Conservation (phyloP, 768 basidiomycete genomes). For the Hortiboletus campestris region DNA sequence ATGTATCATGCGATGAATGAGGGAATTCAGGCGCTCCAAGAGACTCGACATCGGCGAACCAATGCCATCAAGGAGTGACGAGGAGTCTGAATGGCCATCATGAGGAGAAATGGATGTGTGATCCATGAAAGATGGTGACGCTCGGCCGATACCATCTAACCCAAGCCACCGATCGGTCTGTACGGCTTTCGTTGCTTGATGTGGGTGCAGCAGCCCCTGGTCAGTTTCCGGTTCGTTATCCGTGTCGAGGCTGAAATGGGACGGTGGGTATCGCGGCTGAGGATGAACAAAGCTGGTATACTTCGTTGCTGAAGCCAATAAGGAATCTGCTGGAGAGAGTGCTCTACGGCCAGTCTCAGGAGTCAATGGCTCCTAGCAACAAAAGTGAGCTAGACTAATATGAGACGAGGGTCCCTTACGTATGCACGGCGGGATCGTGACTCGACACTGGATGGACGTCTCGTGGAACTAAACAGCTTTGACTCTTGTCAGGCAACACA, state of each 20-base stretch:
- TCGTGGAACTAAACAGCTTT: constrained; percentile 22
- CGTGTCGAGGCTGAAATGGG: constrained; percentile 41
- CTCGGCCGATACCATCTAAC: constrained; percentile 33
- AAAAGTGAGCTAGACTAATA: constrained; percentile 7
- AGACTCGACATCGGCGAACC: constrained; percentile 49
- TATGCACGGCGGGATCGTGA: constrained; percentile 29
- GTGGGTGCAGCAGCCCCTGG: constrained; percentile 29
- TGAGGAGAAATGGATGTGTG: constrained; percentile 45
- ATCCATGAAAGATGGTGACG: constrained; percentile 32
- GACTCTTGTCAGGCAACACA: constrained; percentile 24
- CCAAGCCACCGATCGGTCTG: constrained; percentile 58
- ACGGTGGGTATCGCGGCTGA: constrained; percentile 24
- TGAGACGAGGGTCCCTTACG: constrained; percentile 27
- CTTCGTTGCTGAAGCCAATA: constrained; percentile 25
- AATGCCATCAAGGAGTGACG: constrained; percentile 61
- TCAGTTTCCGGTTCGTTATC: constrained; percentile 40
- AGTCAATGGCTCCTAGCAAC: constrained; percentile 42
- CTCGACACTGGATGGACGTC: constrained; percentile 38
- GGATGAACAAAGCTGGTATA: constrained; percentile 26
- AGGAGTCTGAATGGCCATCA: constrained; percentile 72
- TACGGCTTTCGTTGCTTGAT: constrained; percentile 60
- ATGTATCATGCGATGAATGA: constrained; percentile 63
- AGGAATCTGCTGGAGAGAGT: constrained; percentile 41
- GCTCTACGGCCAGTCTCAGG: constrained; percentile 44
- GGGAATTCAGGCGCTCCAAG: constrained; percentile 58